A percentile compares a stretch with the other conserved stretches of the same genome.
phyloP scores from a whole-genome alignment of 2,329 filamentous ascomycete species.

The Hypocreales sp. region DNA sequence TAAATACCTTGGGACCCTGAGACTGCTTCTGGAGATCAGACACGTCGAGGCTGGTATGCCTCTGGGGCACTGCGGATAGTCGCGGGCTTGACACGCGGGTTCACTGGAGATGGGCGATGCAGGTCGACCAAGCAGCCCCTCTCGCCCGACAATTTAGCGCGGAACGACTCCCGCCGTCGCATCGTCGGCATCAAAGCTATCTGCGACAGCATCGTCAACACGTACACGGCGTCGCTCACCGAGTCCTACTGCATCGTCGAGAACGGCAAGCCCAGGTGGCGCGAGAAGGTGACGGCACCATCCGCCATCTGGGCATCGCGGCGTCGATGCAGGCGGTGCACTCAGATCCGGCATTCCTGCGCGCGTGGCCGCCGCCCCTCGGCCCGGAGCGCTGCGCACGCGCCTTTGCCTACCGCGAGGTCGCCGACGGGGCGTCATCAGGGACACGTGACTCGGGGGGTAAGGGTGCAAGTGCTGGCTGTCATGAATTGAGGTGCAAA shows the following conservation, averaged over 20 bases:
- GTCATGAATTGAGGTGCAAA: too few species aligned
- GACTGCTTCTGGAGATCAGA: too few species aligned
- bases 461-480: too few species aligned
- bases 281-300: constrained; percentile 30
- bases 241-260: constrained; percentile 40
- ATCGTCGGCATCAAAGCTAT: constrained; percentile 50
- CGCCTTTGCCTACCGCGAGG: constrained; percentile 49
- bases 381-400: constrained; percentile 36
- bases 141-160: constrained; percentile 20
- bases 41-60: too few species aligned
- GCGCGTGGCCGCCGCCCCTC: constrained; percentile 43
- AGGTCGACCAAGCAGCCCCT: constrained; percentile 34
- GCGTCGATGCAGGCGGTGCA: constrained; percentile 44
- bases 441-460: too few species aligned
- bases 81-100: too few species aligned
- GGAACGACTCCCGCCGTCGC: constrained; percentile 21
- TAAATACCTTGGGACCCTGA: too few species aligned
- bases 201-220: constrained; percentile 49
- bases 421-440: constrained; percentile 36
- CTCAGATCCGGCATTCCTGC: constrained; percentile 43
- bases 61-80: too few species aligned
- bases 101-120: too few species aligned
- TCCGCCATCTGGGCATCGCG: constrained; percentile 41
- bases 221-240: constrained; percentile 44
- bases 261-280: constrained; percentile 38